These are phyloP conservation scores for Fusarium beomiforme DNA, from an alignment of 2,329 filamentous ascomycete species.

Conservation along the genomic window DNA sequence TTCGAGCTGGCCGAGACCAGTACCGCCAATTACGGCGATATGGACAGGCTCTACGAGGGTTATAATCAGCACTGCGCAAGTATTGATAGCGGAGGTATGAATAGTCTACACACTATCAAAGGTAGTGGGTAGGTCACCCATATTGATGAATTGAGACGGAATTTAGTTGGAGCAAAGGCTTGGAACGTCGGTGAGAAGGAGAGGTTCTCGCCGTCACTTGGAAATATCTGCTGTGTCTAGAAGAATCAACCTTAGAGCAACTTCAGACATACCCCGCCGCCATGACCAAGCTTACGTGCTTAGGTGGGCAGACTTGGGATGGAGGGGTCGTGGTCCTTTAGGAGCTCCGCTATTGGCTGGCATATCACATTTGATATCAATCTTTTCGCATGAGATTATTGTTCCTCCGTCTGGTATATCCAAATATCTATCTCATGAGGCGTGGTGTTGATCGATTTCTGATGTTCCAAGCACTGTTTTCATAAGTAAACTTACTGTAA, in stretches of 20 bases:
- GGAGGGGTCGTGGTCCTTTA: slow-evolving; percentile 42
- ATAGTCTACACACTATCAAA: slow-evolving; percentile 63
- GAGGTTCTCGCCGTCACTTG: slow-evolving; percentile 11
- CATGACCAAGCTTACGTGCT: slow-evolving; percentile 38
- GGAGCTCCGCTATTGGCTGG: slow-evolving; percentile 33
- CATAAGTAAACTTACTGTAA: too few species aligned
- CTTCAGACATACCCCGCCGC: slow-evolving; percentile 41
- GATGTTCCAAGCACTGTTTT: background rate
- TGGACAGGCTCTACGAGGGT: slow-evolving; percentile 69
- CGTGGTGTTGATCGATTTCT: background rate
- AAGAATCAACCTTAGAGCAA: slow-evolving; percentile 12
- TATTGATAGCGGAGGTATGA: background rate
- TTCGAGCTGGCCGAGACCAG: slow-evolving; percentile 87
- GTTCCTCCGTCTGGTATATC: background rate
- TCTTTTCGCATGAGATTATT: background rate
- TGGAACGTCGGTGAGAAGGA: slow-evolving; percentile 5
- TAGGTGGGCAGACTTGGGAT: slow-evolving; percentile 6
- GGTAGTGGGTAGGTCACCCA: slow-evolving; percentile 65
- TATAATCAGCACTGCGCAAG: slow-evolving; percentile 23
- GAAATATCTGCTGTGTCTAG: slow-evolving; percentile 21
- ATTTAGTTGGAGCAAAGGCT: background rate
- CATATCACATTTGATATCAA: background rate
- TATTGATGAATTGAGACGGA: slow-evolving; percentile 43
- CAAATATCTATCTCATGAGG: too few species aligned
- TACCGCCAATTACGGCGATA: slow-evolving; percentile 93